Conservation (phyloP, 2,329 filamentous ascomycete species). For the Aspergillus udagawae region DNA sequence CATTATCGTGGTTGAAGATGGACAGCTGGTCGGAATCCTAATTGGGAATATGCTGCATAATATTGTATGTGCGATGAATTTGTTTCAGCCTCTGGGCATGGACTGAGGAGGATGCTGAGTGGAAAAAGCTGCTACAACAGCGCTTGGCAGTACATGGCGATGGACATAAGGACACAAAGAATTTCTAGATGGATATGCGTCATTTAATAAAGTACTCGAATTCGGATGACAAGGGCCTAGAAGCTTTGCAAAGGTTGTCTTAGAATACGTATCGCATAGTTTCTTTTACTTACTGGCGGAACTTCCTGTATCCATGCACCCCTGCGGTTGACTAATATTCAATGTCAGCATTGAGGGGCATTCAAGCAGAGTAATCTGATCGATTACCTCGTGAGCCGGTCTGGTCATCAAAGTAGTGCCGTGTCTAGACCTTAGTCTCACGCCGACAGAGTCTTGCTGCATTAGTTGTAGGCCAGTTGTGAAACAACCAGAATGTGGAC, state of each 20-base stretch:
- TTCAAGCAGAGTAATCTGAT: no score
- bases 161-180: slow-evolving; percentile 15
- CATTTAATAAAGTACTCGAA: slow-evolving; percentile 16
- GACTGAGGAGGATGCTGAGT: slow-evolving; percentile 19
- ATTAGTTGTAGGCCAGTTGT: no score
- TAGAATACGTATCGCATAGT: no score
- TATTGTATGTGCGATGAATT: slow-evolving; percentile 32
- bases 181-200: slow-evolving; percentile 18
- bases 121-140: slow-evolving; percentile 19
- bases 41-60: slow-evolving; percentile 30
- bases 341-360: no score
- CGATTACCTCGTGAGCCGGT: no score
- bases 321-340: no score
- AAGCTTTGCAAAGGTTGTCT: slow-evolving; percentile 10
- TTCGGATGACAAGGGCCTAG: slow-evolving; percentile 16
- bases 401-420: no score
- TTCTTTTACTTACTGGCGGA: no score
- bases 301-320: no score
- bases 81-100: slow-evolving; percentile 24
- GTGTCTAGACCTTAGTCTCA: not conserved
- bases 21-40: slow-evolving; percentile 24
- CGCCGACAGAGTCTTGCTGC: no score
- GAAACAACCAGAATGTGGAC: no score
- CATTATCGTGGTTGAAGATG: slow-evolving; percentile 24
- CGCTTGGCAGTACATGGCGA: slow-evolving; percentile 14